These are phyloP conservation scores for Oehlia diaphana DNA, from an alignment of 192 early-diverging fungal species.

Conservation along the genomic window DNA sequence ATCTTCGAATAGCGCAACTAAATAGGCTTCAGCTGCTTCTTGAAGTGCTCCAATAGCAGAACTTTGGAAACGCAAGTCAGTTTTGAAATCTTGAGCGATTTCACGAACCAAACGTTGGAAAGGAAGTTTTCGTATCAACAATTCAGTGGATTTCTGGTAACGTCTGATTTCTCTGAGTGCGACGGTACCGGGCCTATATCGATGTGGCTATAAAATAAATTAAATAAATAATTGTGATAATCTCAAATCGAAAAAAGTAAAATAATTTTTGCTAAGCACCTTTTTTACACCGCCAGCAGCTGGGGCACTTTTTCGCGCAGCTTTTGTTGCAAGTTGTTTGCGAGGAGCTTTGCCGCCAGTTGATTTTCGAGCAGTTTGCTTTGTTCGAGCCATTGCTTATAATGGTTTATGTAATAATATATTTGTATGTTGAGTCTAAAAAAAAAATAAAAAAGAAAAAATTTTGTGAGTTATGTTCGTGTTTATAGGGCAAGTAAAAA, in stretches of 20 bases:
- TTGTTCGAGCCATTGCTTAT: conserved; percentile 57
- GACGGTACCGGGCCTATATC: conserved; percentile 86
- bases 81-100: conserved; percentile 99
- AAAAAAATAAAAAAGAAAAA: no score
- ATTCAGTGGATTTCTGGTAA: conserved; percentile 96
- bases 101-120: conserved; percentile 98
- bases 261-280: not conserved
- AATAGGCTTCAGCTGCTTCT: conserved; percentile 96
- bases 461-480: no score
- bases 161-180: conserved; percentile 91
- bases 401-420: not conserved
- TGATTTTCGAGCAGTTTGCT: conserved; percentile 98
- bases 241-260: no score
- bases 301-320: conserved; percentile 93
- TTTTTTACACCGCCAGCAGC: conserved; percentile 96
- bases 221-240: not conserved
- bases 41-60: conserved; percentile 99
- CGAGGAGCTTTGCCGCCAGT: conserved; percentile 99
- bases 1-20: conserved; percentile 91
- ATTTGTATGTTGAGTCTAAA: conserved; percentile 11
- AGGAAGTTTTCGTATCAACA: conserved; percentile 90
- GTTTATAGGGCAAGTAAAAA: not conserved
- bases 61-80: conserved; percentile 98
- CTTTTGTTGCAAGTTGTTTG: conserved; percentile 95
- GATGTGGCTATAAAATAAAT: conserved; percentile 55